Base-by-base conservation (phyloP, 352 stramenopile species). In the Phytophthora quininea region DNA sequence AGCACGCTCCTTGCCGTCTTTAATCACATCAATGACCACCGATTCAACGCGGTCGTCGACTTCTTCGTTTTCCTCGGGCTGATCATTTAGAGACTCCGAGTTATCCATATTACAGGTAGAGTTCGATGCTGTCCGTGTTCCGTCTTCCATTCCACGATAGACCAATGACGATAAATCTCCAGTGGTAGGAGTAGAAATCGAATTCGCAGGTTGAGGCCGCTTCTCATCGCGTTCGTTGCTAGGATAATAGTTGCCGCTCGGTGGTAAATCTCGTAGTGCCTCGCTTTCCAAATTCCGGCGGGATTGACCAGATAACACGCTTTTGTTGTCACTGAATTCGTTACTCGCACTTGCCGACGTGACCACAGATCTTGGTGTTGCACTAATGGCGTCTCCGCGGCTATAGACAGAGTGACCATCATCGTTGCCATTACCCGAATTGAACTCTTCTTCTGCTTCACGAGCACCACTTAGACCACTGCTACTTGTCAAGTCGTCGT, bases 1-100 rank as follows among this genome's bases (percentile, higher is more conserved):
- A 3, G 58, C 73, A 7, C 85, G 72, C 3, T 77, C 69, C 46
- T 91, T 93, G 4, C 69, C 66, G 24, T 86, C 80, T 67, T 84
- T 90, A 43, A 70, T 72, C 24, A 91, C 56, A 10, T 91, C 80
- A 31, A 81, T 58, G 1, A 89, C 55, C 19, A 76, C 45, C 9
- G 62, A 81, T 3, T 91, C 79, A 1, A 80, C 50, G 1, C 54
- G 42, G 43, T 86, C 73, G 58, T 85, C 74, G 5, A 77, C 50
- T 27, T 68, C 70, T n/a, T 76, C 71, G 32, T 82, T 67, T 11
- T 73, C 67, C 64, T 86, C 68, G 27, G 80, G 69, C 30, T 76
- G 55, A 19, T 68, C 53, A 12, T 6, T 4, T 14, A 19, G 27
- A 42, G 8, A 24, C 8, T 69, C 38, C 35, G 15, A 19, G 29